These are phyloP conservation scores for Penicillium verrucosum DNA, from an alignment of 2,329 filamentous ascomycete genomes.

Conservation along the genomic window DNA sequence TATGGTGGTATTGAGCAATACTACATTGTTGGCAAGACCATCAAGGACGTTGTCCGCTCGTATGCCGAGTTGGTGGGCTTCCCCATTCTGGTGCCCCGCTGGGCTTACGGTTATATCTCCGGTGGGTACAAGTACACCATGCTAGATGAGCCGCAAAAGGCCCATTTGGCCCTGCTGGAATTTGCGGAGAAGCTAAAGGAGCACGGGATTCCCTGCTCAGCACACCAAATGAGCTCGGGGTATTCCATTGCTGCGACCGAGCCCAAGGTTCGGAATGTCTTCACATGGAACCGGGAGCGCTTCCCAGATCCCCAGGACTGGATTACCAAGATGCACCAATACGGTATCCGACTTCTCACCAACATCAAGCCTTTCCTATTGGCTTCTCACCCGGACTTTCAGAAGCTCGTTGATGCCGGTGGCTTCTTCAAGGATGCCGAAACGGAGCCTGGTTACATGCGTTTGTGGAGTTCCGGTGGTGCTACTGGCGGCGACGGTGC, in stretches of 20 bases:
- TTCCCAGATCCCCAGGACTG: conserved; percentile 67
- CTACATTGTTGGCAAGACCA: conserved; percentile 62
- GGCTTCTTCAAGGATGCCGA: conserved; percentile 63
- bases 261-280: conserved; percentile 69
- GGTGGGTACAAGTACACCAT: conserved; percentile 64
- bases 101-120: conserved; percentile 70
- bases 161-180: conserved; percentile 56
- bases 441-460: conserved; percentile 53
- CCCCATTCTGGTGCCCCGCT: conserved; percentile 65
- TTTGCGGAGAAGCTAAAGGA: conserved; percentile 61
- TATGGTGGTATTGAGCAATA: conserved; percentile 71
- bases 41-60: conserved; percentile 62
- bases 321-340: conserved; percentile 58
- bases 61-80: conserved; percentile 68
- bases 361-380: conserved; percentile 74
- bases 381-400: conserved; percentile 63
- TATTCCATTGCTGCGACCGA: conserved; percentile 66
- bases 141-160: conserved; percentile 52
- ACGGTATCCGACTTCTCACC: conserved; percentile 65
- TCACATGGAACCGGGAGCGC: conserved; percentile 67
- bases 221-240: conserved; percentile 69
- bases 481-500: conserved; percentile 67
- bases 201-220: conserved; percentile 67
- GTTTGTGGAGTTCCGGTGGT: conserved; percentile 70
- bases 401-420: conserved; percentile 55